Evolutionary conservation across 2,329 filamentous ascomycete genomes (phyloP), one percentile per base, ranked within the genome.

Genomic region (Arthrobotrys sinensis): DNA sequence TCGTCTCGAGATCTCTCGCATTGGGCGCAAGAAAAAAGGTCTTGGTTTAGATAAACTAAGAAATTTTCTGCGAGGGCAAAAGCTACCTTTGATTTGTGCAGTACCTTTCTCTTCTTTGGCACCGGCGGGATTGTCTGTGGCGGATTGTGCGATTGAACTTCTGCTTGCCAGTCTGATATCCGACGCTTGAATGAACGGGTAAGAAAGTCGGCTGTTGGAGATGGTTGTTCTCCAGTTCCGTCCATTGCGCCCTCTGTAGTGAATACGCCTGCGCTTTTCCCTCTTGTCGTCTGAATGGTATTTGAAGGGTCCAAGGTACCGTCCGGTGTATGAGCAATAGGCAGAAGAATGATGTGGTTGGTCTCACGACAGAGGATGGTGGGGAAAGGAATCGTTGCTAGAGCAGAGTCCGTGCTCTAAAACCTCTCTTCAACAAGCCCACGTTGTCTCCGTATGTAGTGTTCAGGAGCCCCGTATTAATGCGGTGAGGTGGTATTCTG

Each of bases 51-150:
- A 68, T 43, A 55, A 28, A 55, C 48, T 57, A 34, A 36, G 46
- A 45, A 57, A 19, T 57, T 64, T 63, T 50, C 32, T 50, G 36
- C 40, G 36, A 64, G 38, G 48, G 36, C 16, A 48, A 38, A 60
- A 68, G 62, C 53, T 72, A 78, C 75, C 75, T 78, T 78, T 72
- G 67, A 64, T 72, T 69, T 72, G 45, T 78, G 75, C 67, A 78
- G 75, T 64, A 78, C 67, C 75, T 78, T 78, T 78, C 75, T 65
- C 66, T 78, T 78, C 52, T 78, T 78, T 48, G 75, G 75, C 38
- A 78, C 40, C n/a, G 75, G 75, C 11, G 67, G 75, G 24, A 62
- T 38, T 63, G 55, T 72, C 45, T 57, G 75, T 36, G 65, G 62
- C 38, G 75, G 62, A 53, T 65, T 36, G 28, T 66, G 60, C 38